Evolutionary conservation across 805 yeast genomes (phyloP), one percentile per base, ranked within the genome.

Genomic region (Candida arabinofermentans): DNA sequence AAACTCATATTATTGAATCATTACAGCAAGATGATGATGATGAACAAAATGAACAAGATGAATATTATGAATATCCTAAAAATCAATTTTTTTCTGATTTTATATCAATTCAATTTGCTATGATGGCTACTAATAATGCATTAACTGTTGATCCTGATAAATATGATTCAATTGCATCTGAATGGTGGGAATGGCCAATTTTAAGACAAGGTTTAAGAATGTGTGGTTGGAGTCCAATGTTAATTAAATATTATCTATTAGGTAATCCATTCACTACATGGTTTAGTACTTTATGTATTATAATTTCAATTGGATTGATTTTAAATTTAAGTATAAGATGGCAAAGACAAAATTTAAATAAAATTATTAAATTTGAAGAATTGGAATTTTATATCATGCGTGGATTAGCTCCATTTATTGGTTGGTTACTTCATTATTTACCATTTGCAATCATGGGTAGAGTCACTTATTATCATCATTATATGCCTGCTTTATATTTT

Each of bases 141-240:
- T 71, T 86, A 41, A 77, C 84, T 13, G 91, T 93, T 0, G 95
- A 86, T 57, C 66, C 69, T 10, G 86, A 85, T 51, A 82, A 83
- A 55, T 67, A 64, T 46, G 95, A 86, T 54, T 80, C 74, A 42
- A 73, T 86, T 48, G 86, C 91, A 3, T 80, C 88, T 13, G 53
- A 69, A 24, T 84, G 88, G 70, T 86, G 93, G 91, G 81, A 86
- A 67, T 86, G 95, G 95, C 91, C 93, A 27, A 62, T 81, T 9
- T 66, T 77, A 43, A 65, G 71, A 53, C 74, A 74, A 27, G 95
- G 95, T 35, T 71, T 86, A 48, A 72, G 93, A 50, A 83, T 86
- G 83, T 78, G 89, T 54, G 74, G 81, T 27, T 86, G 95, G 95
- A 74, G 75, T 9, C 58, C 62, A 36, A 67, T 64, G 27, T 69